Conservation (phyloP, 2,329 filamentous ascomycete genomes). For the Cercospora citrullina region DNA sequence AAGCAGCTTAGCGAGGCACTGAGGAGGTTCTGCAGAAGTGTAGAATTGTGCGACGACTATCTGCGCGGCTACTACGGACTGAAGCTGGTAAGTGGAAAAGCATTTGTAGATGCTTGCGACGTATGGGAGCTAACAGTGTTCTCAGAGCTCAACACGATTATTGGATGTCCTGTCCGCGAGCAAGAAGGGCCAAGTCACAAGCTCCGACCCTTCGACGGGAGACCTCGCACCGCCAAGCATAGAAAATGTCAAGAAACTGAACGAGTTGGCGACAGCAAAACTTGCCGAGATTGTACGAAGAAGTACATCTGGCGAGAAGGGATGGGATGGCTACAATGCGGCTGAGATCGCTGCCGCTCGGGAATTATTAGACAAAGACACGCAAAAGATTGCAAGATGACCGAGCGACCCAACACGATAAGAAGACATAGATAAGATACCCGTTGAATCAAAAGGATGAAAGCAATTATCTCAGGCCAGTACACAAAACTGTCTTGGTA, state of each 20-base stretch:
- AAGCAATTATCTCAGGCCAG: background rate
- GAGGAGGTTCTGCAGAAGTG: constrained; percentile 82
- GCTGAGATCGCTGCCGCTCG: constrained; percentile 71
- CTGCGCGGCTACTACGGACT: constrained; percentile 90
- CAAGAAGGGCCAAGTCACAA: constrained; percentile 37
- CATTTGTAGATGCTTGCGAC: constrained; percentile 33
- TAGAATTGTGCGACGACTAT: constrained; percentile 93
- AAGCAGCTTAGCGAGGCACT: constrained; percentile 69
- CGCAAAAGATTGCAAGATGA: constrained; percentile 38
- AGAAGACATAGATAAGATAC: constrained; percentile 6
- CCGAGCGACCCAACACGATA: background rate
- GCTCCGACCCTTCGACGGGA: constrained; percentile 36
- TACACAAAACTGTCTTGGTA: constrained; percentile 20
- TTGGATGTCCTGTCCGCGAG: constrained; percentile 28
- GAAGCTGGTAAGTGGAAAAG: constrained; percentile 61
- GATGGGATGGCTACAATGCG: constrained; percentile 72
- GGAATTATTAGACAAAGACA: constrained; percentile 62
- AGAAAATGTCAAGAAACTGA: constrained; percentile 65
- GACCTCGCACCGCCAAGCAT: constrained; percentile 55
- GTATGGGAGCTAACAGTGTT: constrained; percentile 6
- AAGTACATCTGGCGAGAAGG: constrained; percentile 59
- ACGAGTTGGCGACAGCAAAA: constrained; percentile 71
- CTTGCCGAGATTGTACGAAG: constrained; percentile 73
- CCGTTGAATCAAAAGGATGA: background rate
- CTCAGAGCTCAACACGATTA: constrained; percentile 29